These are phyloP conservation scores for Basipetospora chlamydospora DNA, from an alignment of 2,329 filamentous ascomycete species.

Conservation along the genomic window DNA sequence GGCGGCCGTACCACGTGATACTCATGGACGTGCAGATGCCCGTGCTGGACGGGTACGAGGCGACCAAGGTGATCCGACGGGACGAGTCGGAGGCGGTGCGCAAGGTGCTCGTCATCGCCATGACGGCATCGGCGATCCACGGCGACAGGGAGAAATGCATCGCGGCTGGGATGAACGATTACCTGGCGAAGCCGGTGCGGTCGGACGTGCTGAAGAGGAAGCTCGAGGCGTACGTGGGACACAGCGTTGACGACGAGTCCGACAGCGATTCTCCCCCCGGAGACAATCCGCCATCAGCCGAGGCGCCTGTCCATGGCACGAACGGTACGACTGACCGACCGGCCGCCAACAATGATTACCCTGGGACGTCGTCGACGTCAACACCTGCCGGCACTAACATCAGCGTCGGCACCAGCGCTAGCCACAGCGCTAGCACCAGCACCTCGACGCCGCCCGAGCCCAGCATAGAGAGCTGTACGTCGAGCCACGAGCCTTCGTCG, in stretches of 20 bases:
- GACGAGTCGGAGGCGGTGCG: conserved; percentile 65
- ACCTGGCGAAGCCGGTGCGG: conserved; percentile 87
- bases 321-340: too few relatives aligned
- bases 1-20: conserved; percentile 72
- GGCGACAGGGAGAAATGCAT: conserved; percentile 90
- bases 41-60: conserved; percentile 81
- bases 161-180: conserved; percentile 96
- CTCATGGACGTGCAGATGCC: conserved; percentile 98
- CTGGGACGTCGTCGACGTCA: too few relatives aligned
- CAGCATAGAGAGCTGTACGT: neutral
- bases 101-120: conserved; percentile 83
- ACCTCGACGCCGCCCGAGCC: too few relatives aligned
- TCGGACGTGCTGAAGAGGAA: conserved; percentile 77
- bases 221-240: conserved; percentile 43
- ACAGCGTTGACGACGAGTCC: too few relatives aligned
- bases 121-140: conserved; percentile 91
- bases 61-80: conserved; percentile 66
- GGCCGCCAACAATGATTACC: too few relatives aligned
- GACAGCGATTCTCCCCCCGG: too few relatives aligned
- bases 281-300: neutral
- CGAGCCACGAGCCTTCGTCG: neutral
- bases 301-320: too few relatives aligned
- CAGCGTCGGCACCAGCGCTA: too few relatives aligned
- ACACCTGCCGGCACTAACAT: too few relatives aligned
- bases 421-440: too few relatives aligned